Evolutionary conservation across 177 flowering plant genomes (phyloP).

Genomic region (Vitis hybrid): DNA sequence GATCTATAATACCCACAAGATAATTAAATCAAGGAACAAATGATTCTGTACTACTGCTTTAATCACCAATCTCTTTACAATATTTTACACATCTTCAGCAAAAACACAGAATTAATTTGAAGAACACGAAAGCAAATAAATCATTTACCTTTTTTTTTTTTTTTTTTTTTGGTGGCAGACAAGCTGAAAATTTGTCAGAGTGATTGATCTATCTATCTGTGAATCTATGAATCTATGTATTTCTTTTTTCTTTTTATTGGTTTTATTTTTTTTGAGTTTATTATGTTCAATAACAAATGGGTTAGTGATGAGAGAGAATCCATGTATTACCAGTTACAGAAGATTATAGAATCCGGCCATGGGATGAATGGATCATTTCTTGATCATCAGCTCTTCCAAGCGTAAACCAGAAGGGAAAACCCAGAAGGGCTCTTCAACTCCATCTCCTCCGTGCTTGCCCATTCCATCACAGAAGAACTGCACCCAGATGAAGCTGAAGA

Average conservation of each 20-base stretch:
- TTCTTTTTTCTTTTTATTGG: not conserved
- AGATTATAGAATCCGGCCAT: not conserved
- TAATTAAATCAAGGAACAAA: too few relatives aligned
- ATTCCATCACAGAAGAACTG: slow-evolving; percentile 73
- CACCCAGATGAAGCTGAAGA: slow-evolving; percentile 58
- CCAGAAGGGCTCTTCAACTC: slow-evolving; percentile 50
- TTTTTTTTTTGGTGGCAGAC: too few relatives aligned
- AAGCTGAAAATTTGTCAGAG: too few relatives aligned
- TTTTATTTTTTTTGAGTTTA: not conserved
- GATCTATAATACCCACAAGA: too few relatives aligned
- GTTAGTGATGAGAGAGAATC: slow-evolving; percentile 16
- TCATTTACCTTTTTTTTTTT: too few relatives aligned
- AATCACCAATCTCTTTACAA: too few relatives aligned
- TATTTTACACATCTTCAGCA: too few relatives aligned
- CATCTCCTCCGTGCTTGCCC: slow-evolving; percentile 68
- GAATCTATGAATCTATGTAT: not conserved
- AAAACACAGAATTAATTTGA: too few relatives aligned
- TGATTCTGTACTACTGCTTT: too few relatives aligned
- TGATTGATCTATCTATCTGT: not conserved
- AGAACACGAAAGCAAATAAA: too few relatives aligned
- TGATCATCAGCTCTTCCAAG: slow-evolving; percentile 54
- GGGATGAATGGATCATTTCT: not conserved
- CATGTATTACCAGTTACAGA: not conserved
- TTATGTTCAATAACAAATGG: slow-evolving; percentile 19
- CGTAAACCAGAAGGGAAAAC: slow-evolving; percentile 72